phyloP scores from a whole-genome alignment of 805 yeast species.

The Danielia reshetovae region DNA sequence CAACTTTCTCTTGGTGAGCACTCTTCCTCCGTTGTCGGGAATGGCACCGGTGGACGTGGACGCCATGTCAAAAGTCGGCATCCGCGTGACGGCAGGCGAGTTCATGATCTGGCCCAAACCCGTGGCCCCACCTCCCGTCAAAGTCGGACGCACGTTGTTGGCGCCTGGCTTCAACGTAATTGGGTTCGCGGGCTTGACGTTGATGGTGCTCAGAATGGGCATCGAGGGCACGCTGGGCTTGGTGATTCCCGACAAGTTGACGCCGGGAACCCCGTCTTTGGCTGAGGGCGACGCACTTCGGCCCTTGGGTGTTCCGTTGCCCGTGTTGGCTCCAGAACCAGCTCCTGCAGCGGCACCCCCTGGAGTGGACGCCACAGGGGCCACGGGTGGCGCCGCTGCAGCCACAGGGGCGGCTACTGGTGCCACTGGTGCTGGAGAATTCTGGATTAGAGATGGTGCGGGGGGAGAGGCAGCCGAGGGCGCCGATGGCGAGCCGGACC shows the following conservation, averaged over 20 bases:
- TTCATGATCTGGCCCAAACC: constrained; percentile 59
- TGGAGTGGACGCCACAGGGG: constrained; percentile 6
- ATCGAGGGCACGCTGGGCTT: constrained; percentile 60
- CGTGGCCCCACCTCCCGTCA: constrained; percentile 80
- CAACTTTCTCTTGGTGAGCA: constrained; percentile 83
- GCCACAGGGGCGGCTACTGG: constrained; percentile 2
- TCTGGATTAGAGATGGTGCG: background rate
- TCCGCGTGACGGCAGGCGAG: constrained; percentile 67
- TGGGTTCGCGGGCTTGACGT: constrained; percentile 63
- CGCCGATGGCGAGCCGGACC: constrained; percentile 4
- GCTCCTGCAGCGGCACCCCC: constrained; percentile 1
- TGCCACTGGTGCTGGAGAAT: constrained; percentile 1
- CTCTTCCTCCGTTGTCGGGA: constrained; percentile 66
- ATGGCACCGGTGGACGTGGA: constrained; percentile 24
- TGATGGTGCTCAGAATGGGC: constrained; percentile 66
- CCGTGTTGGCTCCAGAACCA: constrained; percentile 4
- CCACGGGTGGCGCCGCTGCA: constrained; percentile 5
- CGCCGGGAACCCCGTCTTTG: constrained; percentile 14
- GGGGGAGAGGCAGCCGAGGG: constrained; percentile 4
- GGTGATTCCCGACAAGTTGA: constrained; percentile 38
- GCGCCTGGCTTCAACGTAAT: constrained; percentile 56
- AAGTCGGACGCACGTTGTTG: constrained; percentile 60
- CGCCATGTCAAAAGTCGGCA: constrained; percentile 75
- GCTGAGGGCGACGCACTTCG: constrained; percentile 5
- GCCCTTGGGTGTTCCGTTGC: constrained; percentile 5